phyloP scores from a whole-genome alignment of 2,329 filamentous ascomycete genomes.

The Clarireedia homoeocarpa region DNA sequence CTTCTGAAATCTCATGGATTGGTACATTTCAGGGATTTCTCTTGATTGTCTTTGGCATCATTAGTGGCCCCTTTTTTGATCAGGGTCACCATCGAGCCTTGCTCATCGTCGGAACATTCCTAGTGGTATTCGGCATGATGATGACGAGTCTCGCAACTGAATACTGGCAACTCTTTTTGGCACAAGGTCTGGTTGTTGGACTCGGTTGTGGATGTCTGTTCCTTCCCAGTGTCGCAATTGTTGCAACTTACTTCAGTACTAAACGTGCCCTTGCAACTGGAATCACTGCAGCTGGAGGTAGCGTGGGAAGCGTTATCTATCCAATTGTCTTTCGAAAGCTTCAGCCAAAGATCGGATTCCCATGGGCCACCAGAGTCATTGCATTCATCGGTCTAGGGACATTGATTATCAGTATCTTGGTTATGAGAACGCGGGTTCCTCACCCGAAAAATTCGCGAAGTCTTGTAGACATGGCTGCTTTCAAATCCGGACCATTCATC shows the following conservation, averaged over 20 bases:
- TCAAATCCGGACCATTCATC: constrained; percentile 29
- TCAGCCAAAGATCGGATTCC: constrained; percentile 35
- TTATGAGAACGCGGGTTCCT: neutral
- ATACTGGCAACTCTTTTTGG: constrained; percentile 38
- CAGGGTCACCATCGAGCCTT: constrained; percentile 37
- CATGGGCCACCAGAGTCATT: constrained; percentile 46
- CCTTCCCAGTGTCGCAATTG: constrained; percentile 47
- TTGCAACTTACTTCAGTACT: constrained; percentile 38
- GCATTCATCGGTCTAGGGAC: constrained; percentile 41
- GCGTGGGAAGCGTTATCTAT: constrained; percentile 41
- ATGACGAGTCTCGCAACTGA: constrained; percentile 30
- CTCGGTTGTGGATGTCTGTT: constrained; percentile 37
- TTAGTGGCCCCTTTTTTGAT: constrained; percentile 41
- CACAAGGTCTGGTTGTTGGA: constrained; percentile 39
- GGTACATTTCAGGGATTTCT: constrained; percentile 40
- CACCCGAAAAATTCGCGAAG: neutral
- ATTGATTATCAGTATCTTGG: neutral
- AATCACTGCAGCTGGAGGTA: constrained; percentile 22
- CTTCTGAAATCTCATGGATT: constrained; percentile 37
- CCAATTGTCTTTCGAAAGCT: constrained; percentile 37
- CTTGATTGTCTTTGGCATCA: constrained; percentile 35
- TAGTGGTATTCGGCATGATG: constrained; percentile 40
- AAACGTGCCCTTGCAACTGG: constrained; percentile 29
- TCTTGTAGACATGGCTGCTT: constrained; percentile 17
- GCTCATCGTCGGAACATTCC: constrained; percentile 32